Conservation (phyloP, 2,329 filamentous ascomycete genomes). For the Neofusicoccum parvum region DNA sequence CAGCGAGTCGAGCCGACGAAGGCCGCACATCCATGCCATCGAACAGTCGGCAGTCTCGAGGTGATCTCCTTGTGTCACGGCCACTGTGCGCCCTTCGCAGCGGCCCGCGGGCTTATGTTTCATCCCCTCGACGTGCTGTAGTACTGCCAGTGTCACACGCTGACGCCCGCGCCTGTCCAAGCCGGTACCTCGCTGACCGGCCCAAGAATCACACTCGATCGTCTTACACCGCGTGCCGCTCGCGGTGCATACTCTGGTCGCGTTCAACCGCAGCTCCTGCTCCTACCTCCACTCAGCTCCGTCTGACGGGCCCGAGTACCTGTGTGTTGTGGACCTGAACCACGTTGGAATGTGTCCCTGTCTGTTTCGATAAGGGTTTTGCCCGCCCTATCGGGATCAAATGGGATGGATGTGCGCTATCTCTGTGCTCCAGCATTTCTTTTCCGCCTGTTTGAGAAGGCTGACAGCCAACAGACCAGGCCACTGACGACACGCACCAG, state of each 20-base stretch:
- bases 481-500: not conserved
- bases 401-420: not conserved
- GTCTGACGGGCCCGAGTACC: not conserved
- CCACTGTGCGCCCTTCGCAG: not conserved
- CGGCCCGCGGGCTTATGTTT: slow-evolving; percentile 14
- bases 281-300: not conserved
- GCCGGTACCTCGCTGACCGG: not conserved
- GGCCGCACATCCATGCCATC: slow-evolving; percentile 5
- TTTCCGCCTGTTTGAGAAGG: slow-evolving; percentile 15
- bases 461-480: not conserved
- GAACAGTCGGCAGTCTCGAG: not conserved
- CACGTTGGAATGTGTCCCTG: slow-evolving; percentile 5
- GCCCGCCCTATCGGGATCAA: slow-evolving; percentile 4
- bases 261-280: not conserved
- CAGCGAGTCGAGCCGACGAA: slow-evolving; percentile 12
- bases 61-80: slow-evolving; percentile 2
- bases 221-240: not conserved
- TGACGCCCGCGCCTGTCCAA: slow-evolving; percentile 3
- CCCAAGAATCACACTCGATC: not conserved
- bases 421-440: slow-evolving; percentile 8
- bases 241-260: not conserved
- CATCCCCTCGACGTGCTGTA: slow-evolving; percentile 1
- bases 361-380: slow-evolving; percentile 15
- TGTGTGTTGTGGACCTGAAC: not conserved
- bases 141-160: slow-evolving; percentile 5